Base-by-base conservation (phyloP, 768 basidiomycete species). In the Boletus reticulatus region DNA sequence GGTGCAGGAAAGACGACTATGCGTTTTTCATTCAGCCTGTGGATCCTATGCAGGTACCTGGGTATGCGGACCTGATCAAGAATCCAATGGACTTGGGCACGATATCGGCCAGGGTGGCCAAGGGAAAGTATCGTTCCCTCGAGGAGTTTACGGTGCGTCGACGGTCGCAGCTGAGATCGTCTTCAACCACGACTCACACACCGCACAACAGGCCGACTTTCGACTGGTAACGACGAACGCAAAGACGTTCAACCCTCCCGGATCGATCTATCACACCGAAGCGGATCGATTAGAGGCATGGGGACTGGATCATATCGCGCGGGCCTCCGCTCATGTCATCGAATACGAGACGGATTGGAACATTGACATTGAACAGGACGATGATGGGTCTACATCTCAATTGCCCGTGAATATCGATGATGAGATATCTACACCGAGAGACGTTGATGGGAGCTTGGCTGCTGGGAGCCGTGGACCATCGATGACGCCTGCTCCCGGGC, bases 21-120 rank as follows among this genome's bases (percentile, higher is more conserved):
- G 89, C 87, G 2, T 92, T 92, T 71, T 92, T 92, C 68, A 69
- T 91, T 52, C 64, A 71, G 37, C 89, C 89, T 2, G 90, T 92
- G 7, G 78, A 90, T 67, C 68, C 71, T 1, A 67, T 73, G 2
- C 77, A 81, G 59, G 84, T 89, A 0, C 79, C 84, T 12, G 84
- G 84, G 1, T 88, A 88, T 60, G 53, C 75, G 13, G 84, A 88
- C 75, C 74, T 85, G 46, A 83, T 98, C 48, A 86, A 88, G 62
- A 77, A 79, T 19, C 94, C 95, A 8, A 98, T 98, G 94, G 94
- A 98, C 65, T 77, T 98, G 53, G 89, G 90, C 0, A 94, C 94
- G 0, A 89, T 98, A 76, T 73, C 85, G 19, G 75, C 76, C 52
- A 96, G 94, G 72, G 88, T 94, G 43, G 79, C 79, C 55, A 81